Conservation (phyloP, 306 rosid genomes). For the barrel medic (Medicago truncatula) region DNA sequence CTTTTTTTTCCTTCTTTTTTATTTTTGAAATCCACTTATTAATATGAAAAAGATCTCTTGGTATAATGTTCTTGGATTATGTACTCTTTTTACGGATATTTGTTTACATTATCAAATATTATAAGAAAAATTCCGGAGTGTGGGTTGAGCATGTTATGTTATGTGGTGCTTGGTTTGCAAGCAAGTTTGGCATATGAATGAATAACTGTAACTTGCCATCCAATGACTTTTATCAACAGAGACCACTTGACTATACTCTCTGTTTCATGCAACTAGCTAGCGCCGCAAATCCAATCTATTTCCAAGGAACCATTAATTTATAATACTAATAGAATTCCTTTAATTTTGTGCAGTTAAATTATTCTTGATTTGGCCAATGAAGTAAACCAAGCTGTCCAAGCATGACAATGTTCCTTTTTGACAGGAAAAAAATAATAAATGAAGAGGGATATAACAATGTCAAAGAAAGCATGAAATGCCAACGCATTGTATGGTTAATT, state of each 20-base stretch:
- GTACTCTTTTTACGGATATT: too few species aligned
- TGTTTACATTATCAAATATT: too few species aligned
- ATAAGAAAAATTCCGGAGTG: not conserved
- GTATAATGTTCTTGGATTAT: too few species aligned
- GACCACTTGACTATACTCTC: constrained; percentile 31
- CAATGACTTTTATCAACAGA: constrained; percentile 33
- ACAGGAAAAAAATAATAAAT: not conserved
- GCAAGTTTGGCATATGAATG: constrained; percentile 39
- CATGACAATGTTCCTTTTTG: not conserved
- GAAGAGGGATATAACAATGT: too few species aligned
- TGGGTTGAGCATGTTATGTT: not conserved
- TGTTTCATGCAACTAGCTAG: constrained; percentile 19
- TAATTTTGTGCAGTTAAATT: constrained; percentile 31
- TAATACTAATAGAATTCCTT: not conserved
- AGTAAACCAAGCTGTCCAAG: constrained; percentile 2
- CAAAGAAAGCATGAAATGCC: not conserved
- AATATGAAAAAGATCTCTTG: too few species aligned
- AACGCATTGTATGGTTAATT: not conserved
- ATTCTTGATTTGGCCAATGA: not conserved
- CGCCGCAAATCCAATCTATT: constrained; percentile 42
- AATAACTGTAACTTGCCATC: constrained; percentile 41
- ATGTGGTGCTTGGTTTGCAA: constrained; percentile 35
- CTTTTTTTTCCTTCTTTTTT: too few species aligned
- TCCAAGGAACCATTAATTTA: constrained; percentile 10
- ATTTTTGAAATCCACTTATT: too few species aligned